Percentiles rank a stretch among this genome's conserved stretches.
phyloP scores from a whole-genome alignment of 108 stramenopile genomes.

The Aurantiochytrium sp. region DNA sequence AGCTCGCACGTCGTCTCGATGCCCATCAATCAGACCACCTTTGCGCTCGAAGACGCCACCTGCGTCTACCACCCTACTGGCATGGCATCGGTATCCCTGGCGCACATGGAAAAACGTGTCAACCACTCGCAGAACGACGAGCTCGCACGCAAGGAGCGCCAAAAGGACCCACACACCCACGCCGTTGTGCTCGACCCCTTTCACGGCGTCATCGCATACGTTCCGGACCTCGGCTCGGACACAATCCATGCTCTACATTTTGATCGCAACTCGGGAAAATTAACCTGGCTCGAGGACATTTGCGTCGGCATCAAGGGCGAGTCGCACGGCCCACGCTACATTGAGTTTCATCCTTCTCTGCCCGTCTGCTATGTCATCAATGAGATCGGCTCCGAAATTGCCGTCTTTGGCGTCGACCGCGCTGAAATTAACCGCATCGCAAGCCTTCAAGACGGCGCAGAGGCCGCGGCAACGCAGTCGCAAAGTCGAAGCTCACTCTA shows the following conservation, averaged over 20 bases:
- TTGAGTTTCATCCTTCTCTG: conserved; percentile 76
- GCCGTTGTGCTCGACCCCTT: conserved; percentile 84
- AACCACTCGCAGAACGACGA: conserved; percentile 76
- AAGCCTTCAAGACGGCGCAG: conserved; percentile 52
- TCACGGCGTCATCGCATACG: conserved; percentile 71
- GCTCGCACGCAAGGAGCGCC: conserved; percentile 65
- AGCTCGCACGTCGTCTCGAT: conserved; percentile 74
- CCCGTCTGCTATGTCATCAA: conserved; percentile 80
- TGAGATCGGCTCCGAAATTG: conserved; percentile 60
- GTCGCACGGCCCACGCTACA: conserved; percentile 79
- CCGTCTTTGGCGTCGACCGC: conserved; percentile 72
- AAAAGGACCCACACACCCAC: conserved; percentile 89
- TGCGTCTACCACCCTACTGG: conserved; percentile 48
- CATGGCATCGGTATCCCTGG: conserved; percentile 58
- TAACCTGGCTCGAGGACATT: conserved; percentile 61
- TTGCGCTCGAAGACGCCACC: conserved; percentile 38
- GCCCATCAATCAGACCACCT: conserved; percentile 61
- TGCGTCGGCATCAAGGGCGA: conserved; percentile 70
- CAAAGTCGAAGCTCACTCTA: conserved; percentile 54
- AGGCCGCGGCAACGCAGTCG: conserved; percentile 61
- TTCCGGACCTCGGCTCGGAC: conserved; percentile 83
- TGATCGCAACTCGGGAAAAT: conserved; percentile 49
- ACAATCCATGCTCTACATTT: conserved; percentile 69
- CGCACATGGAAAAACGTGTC: conserved; percentile 57
- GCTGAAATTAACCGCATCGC: conserved; percentile 61